Conservation (phyloP, 148 eudicot species). For the Euryodendron excelsum region DNA sequence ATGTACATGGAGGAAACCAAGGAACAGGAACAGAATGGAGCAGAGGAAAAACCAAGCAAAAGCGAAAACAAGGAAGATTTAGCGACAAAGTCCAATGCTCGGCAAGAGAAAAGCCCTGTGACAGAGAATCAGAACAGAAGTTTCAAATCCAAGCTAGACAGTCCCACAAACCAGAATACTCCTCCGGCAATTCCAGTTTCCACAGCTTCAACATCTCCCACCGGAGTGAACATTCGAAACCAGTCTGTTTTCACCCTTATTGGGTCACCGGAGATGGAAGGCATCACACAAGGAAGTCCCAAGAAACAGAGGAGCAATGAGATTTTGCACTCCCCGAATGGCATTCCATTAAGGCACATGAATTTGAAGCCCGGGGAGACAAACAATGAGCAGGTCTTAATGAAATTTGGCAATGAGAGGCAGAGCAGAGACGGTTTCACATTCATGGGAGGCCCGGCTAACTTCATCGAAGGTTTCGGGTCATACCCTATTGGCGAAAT, state of each 20-base stretch:
- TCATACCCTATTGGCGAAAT: slow-evolving; percentile 51
- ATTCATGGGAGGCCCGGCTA: slow-evolving; percentile 37
- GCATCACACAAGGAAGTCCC: slow-evolving; percentile 42
- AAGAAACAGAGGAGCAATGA: slow-evolving; percentile 49
- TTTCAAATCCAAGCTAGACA: slow-evolving; percentile 18
- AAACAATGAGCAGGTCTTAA: too few relatives aligned
- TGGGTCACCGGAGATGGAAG: slow-evolving; percentile 46
- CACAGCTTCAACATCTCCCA: slow-evolving; percentile 21
- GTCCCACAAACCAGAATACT: slow-evolving; percentile 18
- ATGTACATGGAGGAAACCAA: slow-evolving; percentile 77
- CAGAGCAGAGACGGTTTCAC: slow-evolving; percentile 38
- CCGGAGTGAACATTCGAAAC: slow-evolving; percentile 19
- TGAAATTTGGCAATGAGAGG: too few relatives aligned
- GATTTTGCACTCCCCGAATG: slow-evolving; percentile 19
- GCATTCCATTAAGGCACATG: too few relatives aligned
- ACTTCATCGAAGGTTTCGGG: slow-evolving; percentile 48
- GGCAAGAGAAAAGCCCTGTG: too few relatives aligned
- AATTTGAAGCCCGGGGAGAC: too few relatives aligned
- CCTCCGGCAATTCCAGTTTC: slow-evolving; percentile 30
- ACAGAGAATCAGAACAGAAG: slow-evolving; percentile 16
- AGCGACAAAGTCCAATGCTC: slow-evolving; percentile 16
- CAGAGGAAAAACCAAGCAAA: slow-evolving; percentile 40
- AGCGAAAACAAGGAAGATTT: slow-evolving; percentile 27
- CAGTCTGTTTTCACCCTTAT: slow-evolving; percentile 41
- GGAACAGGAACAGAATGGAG: slow-evolving; percentile 47